Base-by-base conservation (phyloP, 2,329 filamentous ascomycete species). In the Atkinsonella texensis region DNA sequence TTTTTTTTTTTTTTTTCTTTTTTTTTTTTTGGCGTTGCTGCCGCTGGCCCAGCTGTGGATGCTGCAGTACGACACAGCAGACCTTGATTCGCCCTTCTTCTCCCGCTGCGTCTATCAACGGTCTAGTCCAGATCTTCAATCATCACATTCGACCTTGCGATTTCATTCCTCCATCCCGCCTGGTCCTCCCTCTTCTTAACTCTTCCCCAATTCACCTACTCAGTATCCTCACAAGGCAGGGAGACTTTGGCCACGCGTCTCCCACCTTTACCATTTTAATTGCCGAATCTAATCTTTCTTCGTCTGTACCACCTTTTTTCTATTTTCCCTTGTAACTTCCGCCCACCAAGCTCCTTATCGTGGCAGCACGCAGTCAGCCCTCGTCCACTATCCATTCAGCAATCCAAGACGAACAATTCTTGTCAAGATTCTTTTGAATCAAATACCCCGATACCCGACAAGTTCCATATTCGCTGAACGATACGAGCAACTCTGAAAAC, bases 201-300 rank as follows among this genome's bases (percentile, higher is more conserved):
- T 42, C 39, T 40, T 46, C 41, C 38, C 49, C 46, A 28, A 41
- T 49, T 45, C 38, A 45, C 50, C 52, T 50, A 33, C 48, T 52
- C 15, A 50, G 13, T 40, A 51, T 59, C 57, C 56, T 60, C 39
- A 54, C 58, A 58, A 45, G 59, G 58, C 55, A 59, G 57, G 62
- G 56, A 62, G 59, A 59, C 33, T 52, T 45, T 43, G 51, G 39
- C 46, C n/a, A 47, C 40, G 54, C 49, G 58, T 57, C 52, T 61
- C 57, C 55, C 54, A 55, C 56, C 55, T 56, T 48, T 41, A 45
- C 33, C 9, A 40, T 52, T 46, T 46, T 42, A 46, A 49, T 53
- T 52, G 49, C 42, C 31, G 38, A 42, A 33, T 57, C 53, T 53
- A 42, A 50, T 33, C 53, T 53, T 51, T 48, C 48, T 20, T 53